Percentiles rank a stretch among this genome's conserved stretches.
Conservation (phyloP, 2,329 filamentous ascomycete species). For the Claviceps spartinae region DNA sequence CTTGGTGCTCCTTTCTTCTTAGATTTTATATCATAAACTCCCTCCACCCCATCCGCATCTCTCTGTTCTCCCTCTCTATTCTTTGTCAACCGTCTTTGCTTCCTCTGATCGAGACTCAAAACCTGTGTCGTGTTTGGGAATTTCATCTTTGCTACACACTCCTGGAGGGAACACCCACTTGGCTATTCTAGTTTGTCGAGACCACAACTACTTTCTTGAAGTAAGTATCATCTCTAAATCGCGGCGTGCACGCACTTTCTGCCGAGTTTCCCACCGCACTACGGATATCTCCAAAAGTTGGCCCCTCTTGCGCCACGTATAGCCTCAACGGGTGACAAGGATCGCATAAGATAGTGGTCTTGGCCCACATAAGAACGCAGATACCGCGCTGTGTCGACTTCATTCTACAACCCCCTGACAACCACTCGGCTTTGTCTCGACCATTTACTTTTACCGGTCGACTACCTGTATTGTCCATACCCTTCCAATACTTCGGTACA, state of each 20-base stretch:
- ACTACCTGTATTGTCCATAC: background rate
- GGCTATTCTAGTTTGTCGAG: background rate
- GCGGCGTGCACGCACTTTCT: background rate
- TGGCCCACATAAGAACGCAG: background rate
- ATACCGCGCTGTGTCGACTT: background rate
- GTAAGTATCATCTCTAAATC: background rate
- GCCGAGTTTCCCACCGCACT: background rate
- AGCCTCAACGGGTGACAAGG: slow-evolving; percentile 1
- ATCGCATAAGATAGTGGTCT: background rate
- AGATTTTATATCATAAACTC: slow-evolving; percentile 4
- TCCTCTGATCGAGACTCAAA: background rate
- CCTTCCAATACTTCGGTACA: background rate
- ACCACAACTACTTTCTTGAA: background rate
- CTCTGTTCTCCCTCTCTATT: slow-evolving; percentile 1
- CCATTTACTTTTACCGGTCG: background rate
- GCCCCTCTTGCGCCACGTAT: slow-evolving; percentile 3
- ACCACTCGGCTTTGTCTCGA: background rate
- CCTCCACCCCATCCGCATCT: background rate
- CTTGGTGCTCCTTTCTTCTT: slow-evolving; percentile 3
- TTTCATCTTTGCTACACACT: background rate
- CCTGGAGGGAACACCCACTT: background rate
- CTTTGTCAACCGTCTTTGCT: background rate
- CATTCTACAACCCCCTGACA: background rate
- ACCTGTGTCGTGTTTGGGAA: background rate
- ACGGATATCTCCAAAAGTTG: background rate